phyloP scores from a whole-genome alignment of 768 basidiomycete species.

The Trametes cubensis region DNA sequence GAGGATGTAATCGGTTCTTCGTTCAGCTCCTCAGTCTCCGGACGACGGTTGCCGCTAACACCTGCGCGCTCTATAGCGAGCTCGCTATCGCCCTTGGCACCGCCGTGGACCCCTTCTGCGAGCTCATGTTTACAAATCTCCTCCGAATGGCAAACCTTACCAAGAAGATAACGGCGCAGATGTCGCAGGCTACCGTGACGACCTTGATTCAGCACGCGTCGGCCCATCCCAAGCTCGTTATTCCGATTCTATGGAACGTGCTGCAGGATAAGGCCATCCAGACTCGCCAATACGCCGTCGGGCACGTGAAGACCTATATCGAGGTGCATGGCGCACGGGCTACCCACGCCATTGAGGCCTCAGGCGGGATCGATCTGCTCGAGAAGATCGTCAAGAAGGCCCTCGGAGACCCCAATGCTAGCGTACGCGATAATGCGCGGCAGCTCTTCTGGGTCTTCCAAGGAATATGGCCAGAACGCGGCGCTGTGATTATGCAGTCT shows the following conservation, averaged over 20 bases:
- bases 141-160: slow-evolving; percentile 88
- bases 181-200: slow-evolving; percentile 74
- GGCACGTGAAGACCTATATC: slow-evolving; percentile 76
- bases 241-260: slow-evolving; percentile 68
- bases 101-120: slow-evolving; percentile 78
- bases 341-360: slow-evolving; percentile 66
- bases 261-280: slow-evolving; percentile 83
- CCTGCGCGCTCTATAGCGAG: slow-evolving; percentile 77
- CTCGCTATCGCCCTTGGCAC: slow-evolving; percentile 67
- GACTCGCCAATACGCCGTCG: slow-evolving; percentile 64
- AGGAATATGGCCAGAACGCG: slow-evolving; percentile 72
- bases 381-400: slow-evolving; percentile 76
- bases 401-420: slow-evolving; percentile 77
- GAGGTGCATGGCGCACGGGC: slow-evolving; percentile 69
- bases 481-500: slow-evolving; percentile 58
- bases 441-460: slow-evolving; percentile 81
- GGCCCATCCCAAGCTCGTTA: slow-evolving; percentile 65
- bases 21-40: slow-evolving; percentile 81
- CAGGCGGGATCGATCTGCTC: slow-evolving; percentile 68
- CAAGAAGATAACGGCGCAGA: slow-evolving; percentile 88
- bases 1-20: slow-evolving; percentile 6
- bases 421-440: slow-evolving; percentile 75
- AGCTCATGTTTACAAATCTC: slow-evolving; percentile 72
- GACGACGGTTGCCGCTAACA: slow-evolving; percentile 84
- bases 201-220: slow-evolving; percentile 72